Conservation (phyloP, 2,329 filamentous ascomycete genomes). For the Phialophora macrospora region DNA sequence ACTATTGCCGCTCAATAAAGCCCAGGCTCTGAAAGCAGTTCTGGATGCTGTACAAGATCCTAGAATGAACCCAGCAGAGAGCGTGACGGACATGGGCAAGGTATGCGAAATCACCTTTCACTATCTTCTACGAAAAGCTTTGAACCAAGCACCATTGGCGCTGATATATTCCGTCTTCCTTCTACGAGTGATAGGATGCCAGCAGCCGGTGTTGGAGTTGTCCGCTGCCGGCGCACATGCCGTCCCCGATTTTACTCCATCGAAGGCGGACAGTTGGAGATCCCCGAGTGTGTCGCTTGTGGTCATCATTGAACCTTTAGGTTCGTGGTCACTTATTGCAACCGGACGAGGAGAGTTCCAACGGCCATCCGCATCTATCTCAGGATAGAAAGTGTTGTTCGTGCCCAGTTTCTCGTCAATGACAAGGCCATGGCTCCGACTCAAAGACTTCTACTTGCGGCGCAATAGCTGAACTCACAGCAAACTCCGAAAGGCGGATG, state of each 20-base stretch:
- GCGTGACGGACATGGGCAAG: neutral
- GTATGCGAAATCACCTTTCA: neutral
- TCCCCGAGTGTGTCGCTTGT: neutral
- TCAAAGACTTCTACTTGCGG: neutral
- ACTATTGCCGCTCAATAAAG: neutral
- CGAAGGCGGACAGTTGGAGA: neutral
- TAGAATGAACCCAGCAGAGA: neutral
- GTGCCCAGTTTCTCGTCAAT: neutral
- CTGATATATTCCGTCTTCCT: neutral
- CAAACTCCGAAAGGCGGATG: neutral
- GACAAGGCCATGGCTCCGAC: neutral
- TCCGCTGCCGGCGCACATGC: neutral
- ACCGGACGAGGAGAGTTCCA: neutral
- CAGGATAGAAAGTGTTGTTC: neutral
- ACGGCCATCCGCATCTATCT: neutral
- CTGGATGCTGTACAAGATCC: neutral
- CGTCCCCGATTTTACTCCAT: neutral
- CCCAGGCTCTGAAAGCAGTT: conserved; percentile 1
- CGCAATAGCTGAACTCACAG: neutral
- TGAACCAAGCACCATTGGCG: neutral
- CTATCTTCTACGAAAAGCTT: neutral
- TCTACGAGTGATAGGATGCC: neutral
- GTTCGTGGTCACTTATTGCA: neutral
- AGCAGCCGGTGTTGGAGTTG: neutral
- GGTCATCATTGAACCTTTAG: neutral